Percentiles rank a stretch among this genome's conserved stretches.
Evolutionary conservation across 2,329 filamentous ascomycete genomes (phyloP).

Genomic region (Cladosporium velox): DNA sequence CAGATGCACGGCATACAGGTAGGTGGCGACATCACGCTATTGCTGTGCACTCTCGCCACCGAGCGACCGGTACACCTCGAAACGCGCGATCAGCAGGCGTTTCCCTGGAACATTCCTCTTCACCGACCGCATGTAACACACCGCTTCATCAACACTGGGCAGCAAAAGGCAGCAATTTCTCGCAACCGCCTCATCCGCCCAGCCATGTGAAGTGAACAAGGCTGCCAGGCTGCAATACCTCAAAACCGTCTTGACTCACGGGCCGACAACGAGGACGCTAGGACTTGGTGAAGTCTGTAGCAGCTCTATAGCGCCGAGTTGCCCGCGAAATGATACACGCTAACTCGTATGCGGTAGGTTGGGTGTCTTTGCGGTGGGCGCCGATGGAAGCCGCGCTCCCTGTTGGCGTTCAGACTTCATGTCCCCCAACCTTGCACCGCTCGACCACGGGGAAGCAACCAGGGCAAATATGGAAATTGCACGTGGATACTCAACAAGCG

Average conservation of each 20-base stretch:
- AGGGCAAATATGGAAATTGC: neutral
- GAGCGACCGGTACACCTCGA: neutral
- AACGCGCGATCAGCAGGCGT: neutral
- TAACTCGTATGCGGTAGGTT: conserved; percentile 7
- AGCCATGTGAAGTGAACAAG: neutral
- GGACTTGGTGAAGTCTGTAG: neutral
- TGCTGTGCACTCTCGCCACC: neutral
- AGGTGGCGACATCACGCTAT: neutral
- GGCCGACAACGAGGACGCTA: neutral
- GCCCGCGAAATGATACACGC: neutral
- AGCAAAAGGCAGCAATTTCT: neutral
- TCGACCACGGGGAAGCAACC: conserved; percentile 5
- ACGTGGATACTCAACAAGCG: neutral
- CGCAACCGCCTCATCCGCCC: neutral
- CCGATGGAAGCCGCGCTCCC: conserved; percentile 2
- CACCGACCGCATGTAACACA: neutral
- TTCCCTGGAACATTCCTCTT: neutral
- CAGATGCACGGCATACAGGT: neutral
- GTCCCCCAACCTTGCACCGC: neutral
- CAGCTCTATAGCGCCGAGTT: neutral
- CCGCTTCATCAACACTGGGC: neutral
- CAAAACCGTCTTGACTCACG: neutral
- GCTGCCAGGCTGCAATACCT: neutral
- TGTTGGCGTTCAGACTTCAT: neutral
- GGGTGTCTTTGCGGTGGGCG: conserved; percentile 1